Percentiles rank a stretch among this genome's conserved stretches.
Evolutionary conservation across 2,329 filamentous ascomycete species (phyloP).

Genomic region (Diplodia seriata): DNA sequence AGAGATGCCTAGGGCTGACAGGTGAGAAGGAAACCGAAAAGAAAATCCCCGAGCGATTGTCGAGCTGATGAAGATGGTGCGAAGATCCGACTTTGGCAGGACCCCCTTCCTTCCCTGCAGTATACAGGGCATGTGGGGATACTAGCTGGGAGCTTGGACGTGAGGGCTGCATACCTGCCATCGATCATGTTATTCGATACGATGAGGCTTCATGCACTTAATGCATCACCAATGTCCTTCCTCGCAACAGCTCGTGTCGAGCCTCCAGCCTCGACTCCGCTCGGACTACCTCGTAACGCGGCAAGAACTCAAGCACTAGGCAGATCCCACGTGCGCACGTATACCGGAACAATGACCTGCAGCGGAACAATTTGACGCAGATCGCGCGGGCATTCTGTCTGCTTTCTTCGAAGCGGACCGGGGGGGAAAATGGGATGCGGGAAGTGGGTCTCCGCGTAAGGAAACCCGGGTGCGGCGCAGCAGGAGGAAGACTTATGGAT

Average conservation of each 20-base stretch:
- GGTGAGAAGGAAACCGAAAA: background rate
- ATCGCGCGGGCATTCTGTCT: constrained; percentile 4
- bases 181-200: too few relatives aligned
- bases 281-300: background rate
- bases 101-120: background rate
- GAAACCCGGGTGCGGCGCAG: constrained; percentile 1
- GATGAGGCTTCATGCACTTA: background rate
- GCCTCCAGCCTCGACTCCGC: background rate
- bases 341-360: constrained; percentile 17
- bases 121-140: background rate
- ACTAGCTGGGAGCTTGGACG: too few relatives aligned
- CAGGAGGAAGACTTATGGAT: background rate
- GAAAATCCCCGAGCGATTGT: background rate
- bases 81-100: background rate
- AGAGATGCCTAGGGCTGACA: background rate
- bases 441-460: constrained; percentile 1
- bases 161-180: too few relatives aligned
- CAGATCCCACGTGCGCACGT: constrained; percentile 18
- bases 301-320: constrained; percentile 1
- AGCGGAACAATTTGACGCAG: constrained; percentile 11
- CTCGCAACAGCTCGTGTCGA: background rate
- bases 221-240: background rate
- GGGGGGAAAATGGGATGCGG: background rate
- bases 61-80: background rate
- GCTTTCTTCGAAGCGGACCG: background rate